Conservation (phyloP, 768 basidiomycete genomes). For the Pleurotus salmoneostramineus region DNA sequence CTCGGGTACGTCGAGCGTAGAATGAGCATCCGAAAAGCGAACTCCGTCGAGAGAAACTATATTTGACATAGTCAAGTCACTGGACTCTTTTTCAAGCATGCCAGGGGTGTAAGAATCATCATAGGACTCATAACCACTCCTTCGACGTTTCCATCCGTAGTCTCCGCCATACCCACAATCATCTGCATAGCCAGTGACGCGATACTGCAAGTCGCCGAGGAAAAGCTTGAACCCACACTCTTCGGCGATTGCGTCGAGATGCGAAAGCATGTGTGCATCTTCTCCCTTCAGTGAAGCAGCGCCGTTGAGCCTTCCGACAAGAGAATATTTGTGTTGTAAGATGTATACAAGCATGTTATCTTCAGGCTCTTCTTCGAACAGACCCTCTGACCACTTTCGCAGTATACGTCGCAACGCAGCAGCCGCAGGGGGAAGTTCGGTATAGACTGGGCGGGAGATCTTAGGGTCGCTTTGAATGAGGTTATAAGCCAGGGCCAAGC, state of each 20-base stretch:
- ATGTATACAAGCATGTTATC: slow-evolving; percentile 23
- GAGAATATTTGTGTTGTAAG: slow-evolving; percentile 29
- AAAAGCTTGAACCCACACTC: slow-evolving; percentile 29
- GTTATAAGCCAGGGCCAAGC: slow-evolving; percentile 48
- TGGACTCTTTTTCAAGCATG: slow-evolving; percentile 22
- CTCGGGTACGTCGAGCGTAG: slow-evolving; percentile 15
- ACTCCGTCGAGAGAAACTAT: slow-evolving; percentile 29
- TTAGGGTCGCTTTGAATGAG: slow-evolving; percentile 35
- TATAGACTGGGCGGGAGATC: slow-evolving; percentile 3
- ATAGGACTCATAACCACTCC: slow-evolving; percentile 12
- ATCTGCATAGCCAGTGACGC: slow-evolving; percentile 18
- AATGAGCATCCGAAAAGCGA: slow-evolving; percentile 7
- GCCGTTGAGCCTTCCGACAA: slow-evolving; percentile 17
- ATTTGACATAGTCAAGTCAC: slow-evolving; percentile 16
- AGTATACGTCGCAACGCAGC: slow-evolving; percentile 26
- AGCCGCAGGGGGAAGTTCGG: background rate
- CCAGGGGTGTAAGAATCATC: slow-evolving; percentile 16
- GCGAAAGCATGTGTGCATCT: slow-evolving; percentile 15
- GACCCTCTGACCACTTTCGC: slow-evolving; percentile 28
- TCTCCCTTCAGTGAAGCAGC: slow-evolving; percentile 13
- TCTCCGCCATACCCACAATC: slow-evolving; percentile 13
- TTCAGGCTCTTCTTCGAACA: slow-evolving; percentile 15
- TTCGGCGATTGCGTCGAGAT: slow-evolving; percentile 26
- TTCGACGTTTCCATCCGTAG: slow-evolving; percentile 9
- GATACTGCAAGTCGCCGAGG: slow-evolving; percentile 30